Evolutionary conservation across 306 rosid species (phyloP).

Genomic region (Herpetospermum pedunculosum): DNA sequence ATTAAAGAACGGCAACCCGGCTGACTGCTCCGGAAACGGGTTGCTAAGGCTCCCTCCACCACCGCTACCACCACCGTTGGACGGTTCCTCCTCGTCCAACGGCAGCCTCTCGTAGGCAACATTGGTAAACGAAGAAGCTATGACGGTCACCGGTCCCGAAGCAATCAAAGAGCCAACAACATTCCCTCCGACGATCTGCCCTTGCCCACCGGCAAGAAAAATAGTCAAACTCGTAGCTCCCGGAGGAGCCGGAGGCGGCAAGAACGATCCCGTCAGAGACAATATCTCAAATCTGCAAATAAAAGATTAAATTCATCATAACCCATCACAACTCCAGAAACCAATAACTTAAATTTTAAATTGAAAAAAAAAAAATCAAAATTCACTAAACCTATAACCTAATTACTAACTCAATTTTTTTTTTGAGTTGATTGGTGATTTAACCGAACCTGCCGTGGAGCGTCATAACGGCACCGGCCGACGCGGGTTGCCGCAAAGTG

Average conservation of each 20-base stretch:
- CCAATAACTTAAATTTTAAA: not conserved
- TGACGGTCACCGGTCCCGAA: slow-evolving; percentile 71
- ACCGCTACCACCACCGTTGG: slow-evolving; percentile 14
- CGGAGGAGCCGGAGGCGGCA: slow-evolving; percentile 93
- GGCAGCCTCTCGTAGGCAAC: slow-evolving; percentile 91
- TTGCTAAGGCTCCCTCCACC: slow-evolving; percentile 19
- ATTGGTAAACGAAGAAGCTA: slow-evolving; percentile 84
- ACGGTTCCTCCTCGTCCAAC: slow-evolving; percentile 70
- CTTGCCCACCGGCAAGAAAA: slow-evolving; percentile 81
- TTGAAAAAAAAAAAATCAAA: not conserved
- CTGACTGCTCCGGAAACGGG: slow-evolving; percentile 58
- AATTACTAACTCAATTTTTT: too few species aligned
- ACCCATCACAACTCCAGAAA: not conserved
- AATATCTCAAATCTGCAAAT: slow-evolving; percentile 51
- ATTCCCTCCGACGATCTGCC: slow-evolving; percentile 87
- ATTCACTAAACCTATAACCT: not conserved
- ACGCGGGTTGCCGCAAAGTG: slow-evolving; percentile 51
- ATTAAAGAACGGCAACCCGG: slow-evolving; percentile 72
- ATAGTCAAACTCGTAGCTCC: slow-evolving; percentile 71
- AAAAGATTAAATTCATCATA: not conserved
- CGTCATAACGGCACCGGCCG: slow-evolving; percentile 40
- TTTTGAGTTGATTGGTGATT: not conserved
- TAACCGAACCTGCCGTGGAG: slow-evolving; percentile 41
- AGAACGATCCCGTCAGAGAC: slow-evolving; percentile 59
- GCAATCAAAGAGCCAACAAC: slow-evolving; percentile 81